These are phyloP conservation scores for Synchytrium microbalum DNA, from an alignment of 371 early-diverging fungal genomes.

Conservation along the genomic window DNA sequence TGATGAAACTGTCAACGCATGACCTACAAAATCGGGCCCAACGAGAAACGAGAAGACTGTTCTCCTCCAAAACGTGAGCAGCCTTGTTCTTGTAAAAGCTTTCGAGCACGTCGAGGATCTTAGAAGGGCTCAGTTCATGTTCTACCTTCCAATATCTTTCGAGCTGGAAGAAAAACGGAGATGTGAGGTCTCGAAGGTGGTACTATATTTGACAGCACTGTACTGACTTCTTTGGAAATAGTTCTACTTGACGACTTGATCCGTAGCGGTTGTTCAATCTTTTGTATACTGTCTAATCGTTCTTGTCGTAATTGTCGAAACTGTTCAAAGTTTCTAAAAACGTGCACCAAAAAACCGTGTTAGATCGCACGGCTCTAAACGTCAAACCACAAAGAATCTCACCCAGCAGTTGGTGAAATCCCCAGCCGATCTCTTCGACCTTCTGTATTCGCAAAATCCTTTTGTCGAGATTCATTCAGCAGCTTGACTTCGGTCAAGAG, in stretches of 20 bases:
- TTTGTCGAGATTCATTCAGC: slow-evolving; percentile 26
- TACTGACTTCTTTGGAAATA: slow-evolving; percentile 23
- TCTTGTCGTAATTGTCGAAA: slow-evolving; percentile 28
- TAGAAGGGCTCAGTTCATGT: slow-evolving; percentile 12
- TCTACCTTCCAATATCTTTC: slow-evolving; percentile 32
- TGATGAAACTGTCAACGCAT: background rate
- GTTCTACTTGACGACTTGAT: slow-evolving; percentile 9
- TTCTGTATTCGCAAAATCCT: slow-evolving; percentile 32
- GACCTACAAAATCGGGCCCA: slow-evolving; percentile 42
- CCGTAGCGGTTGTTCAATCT: slow-evolving; percentile 25
- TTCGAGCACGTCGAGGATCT: slow-evolving; percentile 19
- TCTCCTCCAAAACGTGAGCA: slow-evolving; percentile 21
- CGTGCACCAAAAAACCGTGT: background rate
- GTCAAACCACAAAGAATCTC: background rate
- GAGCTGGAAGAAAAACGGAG: slow-evolving; percentile 22
- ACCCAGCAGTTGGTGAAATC: slow-evolving; percentile 25
- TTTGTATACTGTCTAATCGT: slow-evolving; percentile 23
- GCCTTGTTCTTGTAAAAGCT: slow-evolving; percentile 28
- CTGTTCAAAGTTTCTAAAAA: slow-evolving; percentile 21
- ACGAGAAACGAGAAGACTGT: slow-evolving; percentile 31
- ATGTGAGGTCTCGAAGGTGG: too few species aligned
- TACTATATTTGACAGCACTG: background rate
- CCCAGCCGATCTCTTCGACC: slow-evolving; percentile 25
- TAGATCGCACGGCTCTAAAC: background rate
- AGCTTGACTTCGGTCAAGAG: slow-evolving; percentile 29